Evolutionary conservation across 345 rosid genomes (phyloP).

Genomic region (Erodium maritimum): DNA sequence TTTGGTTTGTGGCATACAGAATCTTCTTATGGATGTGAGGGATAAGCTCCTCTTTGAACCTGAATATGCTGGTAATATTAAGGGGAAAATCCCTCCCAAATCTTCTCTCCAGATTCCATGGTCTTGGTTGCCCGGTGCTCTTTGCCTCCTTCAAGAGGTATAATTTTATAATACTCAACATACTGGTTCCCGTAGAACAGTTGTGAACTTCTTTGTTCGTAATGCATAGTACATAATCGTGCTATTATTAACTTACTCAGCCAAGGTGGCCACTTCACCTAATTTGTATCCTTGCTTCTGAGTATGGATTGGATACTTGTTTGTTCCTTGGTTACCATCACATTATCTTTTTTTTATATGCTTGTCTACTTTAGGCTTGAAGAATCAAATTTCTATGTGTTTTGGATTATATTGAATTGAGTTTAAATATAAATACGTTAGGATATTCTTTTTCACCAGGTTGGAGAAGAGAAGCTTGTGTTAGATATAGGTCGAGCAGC

Average conservation of each 20-base stretch:
- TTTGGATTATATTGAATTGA: not conserved
- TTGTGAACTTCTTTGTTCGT: no score
- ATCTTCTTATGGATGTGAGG: conserved; percentile 80
- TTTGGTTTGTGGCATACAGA: conserved; percentile 27
- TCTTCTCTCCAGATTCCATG: conserved; percentile 67
- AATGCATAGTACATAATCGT: no score
- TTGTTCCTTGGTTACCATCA: no score
- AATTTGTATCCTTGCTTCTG: no score
- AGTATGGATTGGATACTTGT: no score
- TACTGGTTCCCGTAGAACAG: no score
- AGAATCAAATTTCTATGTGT: not conserved
- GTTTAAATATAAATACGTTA: conserved; percentile 7
- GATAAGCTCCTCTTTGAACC: conserved; percentile 94
- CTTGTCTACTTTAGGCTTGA: not conserved
- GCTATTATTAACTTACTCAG: no score
- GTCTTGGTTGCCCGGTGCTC: conserved; percentile 88
- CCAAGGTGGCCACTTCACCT: no score
- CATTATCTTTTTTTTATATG: no score
- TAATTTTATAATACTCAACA: no score
- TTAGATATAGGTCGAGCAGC: conserved; percentile 69
- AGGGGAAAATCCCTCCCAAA: conserved; percentile 62
- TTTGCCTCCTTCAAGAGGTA: conserved; percentile 97
- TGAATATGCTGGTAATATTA: conserved; percentile 78
- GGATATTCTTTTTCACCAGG: conserved; percentile 30
- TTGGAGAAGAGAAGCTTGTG: conserved; percentile 78